phyloP scores from a whole-genome alignment of 1,139 yeast genomes.

The Suhomyces kunorum region DNA sequence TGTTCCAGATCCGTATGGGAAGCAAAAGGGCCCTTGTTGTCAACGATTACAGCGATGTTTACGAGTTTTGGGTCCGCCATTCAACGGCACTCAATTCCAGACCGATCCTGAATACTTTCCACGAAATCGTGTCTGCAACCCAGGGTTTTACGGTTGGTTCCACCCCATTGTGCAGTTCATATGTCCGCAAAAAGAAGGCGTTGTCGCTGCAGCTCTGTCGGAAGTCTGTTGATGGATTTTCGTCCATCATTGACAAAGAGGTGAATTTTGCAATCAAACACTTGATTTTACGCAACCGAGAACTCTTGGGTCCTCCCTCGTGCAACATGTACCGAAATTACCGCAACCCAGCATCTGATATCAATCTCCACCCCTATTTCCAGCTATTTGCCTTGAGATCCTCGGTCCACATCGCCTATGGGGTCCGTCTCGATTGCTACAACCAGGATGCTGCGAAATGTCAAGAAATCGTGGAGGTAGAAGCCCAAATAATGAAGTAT shows the following conservation, averaged over 20 bases:
- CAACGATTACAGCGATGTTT: conserved; percentile 58
- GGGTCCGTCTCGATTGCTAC: conserved; percentile 51
- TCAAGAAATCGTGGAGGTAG: conserved; percentile 60
- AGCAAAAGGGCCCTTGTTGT: conserved; percentile 58
- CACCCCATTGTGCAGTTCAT: conserved; percentile 65
- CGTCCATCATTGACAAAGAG: conserved; percentile 47
- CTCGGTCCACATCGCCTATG: conserved; percentile 62
- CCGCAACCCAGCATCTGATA: conserved; percentile 27
- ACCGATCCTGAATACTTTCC: conserved; percentile 69
- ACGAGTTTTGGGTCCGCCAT: conserved; percentile 54
- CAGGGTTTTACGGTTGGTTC: conserved; percentile 76
- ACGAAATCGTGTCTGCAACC: conserved; percentile 59
- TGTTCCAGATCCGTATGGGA: conserved; percentile 68
- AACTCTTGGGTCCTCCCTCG: conserved; percentile 26
- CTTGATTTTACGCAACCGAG: conserved; percentile 25
- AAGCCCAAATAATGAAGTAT: conserved; percentile 60
- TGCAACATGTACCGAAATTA: conserved; percentile 19
- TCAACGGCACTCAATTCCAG: conserved; percentile 62
- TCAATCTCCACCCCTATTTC: conserved; percentile 43
- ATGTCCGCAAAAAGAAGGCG: conserved; percentile 53
- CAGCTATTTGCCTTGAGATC: conserved; percentile 60
- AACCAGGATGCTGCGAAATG: conserved; percentile 43
- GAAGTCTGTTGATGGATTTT: conserved; percentile 31
- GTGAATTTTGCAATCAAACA: conserved; percentile 31
- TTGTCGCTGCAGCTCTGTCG: conserved; percentile 53